A percentile compares a stretch with the other conserved stretches of the same genome.
Evolutionary conservation across 164 flowering plant genomes (phyloP).

Genomic region (Dillenia suffruticosa): DNA sequence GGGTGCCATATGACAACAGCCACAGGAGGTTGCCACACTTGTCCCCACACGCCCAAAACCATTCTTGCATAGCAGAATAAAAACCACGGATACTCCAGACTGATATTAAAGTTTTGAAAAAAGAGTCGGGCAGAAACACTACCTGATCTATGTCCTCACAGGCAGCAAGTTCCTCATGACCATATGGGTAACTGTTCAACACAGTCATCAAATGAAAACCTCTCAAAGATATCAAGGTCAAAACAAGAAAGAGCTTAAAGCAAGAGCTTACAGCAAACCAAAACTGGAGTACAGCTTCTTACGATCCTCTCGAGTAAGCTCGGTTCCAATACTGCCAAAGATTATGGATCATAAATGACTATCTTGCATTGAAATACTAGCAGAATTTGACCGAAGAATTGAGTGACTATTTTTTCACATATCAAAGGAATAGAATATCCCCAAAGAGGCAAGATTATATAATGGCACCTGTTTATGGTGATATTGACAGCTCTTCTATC

Average conservation of each 20-base stretch:
- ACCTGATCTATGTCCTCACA: constrained; percentile 99
- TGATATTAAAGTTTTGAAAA: not conserved
- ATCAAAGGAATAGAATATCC: too few species aligned
- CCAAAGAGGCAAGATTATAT: too few species aligned
- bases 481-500: constrained; percentile 98
- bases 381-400: too few species aligned
- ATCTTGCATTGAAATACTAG: too few species aligned
- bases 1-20: too few species aligned
- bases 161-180: constrained; percentile 97
- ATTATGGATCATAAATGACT: constrained; percentile 2
- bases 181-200: constrained; percentile 75
- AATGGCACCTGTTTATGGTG: constrained; percentile 75
- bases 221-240: not conserved
- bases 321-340: constrained; percentile 87
- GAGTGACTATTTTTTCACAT: too few species aligned
- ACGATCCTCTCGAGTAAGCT: constrained; percentile 95
- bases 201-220: constrained; percentile 9
- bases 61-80: too few species aligned
- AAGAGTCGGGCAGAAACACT: constrained; percentile 1
- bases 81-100: not conserved
- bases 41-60: too few species aligned
- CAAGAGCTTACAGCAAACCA: constrained; percentile 78
- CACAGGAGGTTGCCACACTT: too few species aligned
- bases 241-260: not conserved
- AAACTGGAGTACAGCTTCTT: constrained; percentile 90